These are phyloP conservation scores for Keqinozyma sinolaborantium DNA, from an alignment of 1,139 yeast species.

Conservation along the genomic window DNA sequence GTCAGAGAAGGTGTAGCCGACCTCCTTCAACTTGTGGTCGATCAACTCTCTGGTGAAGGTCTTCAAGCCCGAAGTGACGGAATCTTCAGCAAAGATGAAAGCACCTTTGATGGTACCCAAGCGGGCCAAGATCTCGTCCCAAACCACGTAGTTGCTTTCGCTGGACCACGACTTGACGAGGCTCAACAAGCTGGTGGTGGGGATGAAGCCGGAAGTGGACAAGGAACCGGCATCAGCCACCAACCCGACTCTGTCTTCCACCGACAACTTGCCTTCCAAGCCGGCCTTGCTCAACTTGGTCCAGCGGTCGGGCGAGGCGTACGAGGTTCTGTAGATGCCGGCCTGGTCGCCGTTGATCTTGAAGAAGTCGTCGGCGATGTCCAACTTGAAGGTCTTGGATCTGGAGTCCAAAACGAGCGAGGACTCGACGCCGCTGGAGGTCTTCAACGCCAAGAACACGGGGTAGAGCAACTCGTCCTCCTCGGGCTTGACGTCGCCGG, in stretches of 20 bases:
- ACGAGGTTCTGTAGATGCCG: constrained; percentile 80
- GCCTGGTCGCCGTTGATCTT: constrained; percentile 81
- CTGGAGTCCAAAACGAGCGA: constrained; percentile 56
- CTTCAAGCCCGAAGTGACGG: constrained; percentile 53
- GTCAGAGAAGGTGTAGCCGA: constrained; percentile 69
- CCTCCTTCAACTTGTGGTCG: constrained; percentile 48
- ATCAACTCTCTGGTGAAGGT: constrained; percentile 60
- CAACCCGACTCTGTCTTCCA: constrained; percentile 82
- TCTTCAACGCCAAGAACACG: constrained; percentile 74
- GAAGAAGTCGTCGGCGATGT: constrained; percentile 51
- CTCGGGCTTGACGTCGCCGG: constrained; percentile 79
- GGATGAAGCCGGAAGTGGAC: constrained; percentile 68
- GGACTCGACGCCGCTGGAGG: constrained; percentile 64
- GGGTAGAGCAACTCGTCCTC: constrained; percentile 66
- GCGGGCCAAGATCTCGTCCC: constrained; percentile 65
- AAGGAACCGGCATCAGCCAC: constrained; percentile 80
- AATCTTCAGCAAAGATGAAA: constrained; percentile 66
- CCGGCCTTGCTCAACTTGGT: constrained; percentile 71
- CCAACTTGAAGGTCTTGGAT: constrained; percentile 44
- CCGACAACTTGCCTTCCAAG: constrained; percentile 59
- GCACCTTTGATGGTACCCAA: constrained; percentile 58
- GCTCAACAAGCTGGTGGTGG: constrained; percentile 61
- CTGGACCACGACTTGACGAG: constrained; percentile 65
- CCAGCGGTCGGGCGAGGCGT: constrained; percentile 67
- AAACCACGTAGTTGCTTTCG: constrained; percentile 72